Evolutionary conservation across 495 filamentous ascomycete genomes (phyloP).

Genomic region (Trichoderma orchidacearum): DNA sequence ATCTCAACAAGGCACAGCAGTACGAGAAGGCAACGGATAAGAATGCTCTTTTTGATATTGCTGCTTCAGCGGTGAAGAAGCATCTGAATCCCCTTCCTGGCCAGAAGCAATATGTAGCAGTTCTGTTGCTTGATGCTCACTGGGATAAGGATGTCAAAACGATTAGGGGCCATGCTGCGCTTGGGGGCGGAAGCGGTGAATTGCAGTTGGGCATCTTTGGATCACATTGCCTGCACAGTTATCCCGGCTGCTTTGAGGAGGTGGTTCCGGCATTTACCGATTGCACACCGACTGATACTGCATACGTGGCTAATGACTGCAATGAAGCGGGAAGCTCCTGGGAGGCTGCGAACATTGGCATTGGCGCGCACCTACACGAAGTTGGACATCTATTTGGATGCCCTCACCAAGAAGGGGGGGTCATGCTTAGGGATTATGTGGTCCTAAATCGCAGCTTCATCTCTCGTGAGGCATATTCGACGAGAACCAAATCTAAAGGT

Average conservation of each 20-base stretch:
- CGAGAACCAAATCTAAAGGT: slow-evolving; percentile 68
- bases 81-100: slow-evolving; percentile 61
- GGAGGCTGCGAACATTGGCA: slow-evolving; percentile 84
- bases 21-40: slow-evolving; percentile 49
- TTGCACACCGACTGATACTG: slow-evolving; percentile 75
- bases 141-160: slow-evolving; percentile 62
- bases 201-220: slow-evolving; percentile 81
- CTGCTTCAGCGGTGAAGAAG: slow-evolving; percentile 56
- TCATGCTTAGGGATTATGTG: slow-evolving; percentile 83
- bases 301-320: slow-evolving; percentile 68
- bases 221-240: slow-evolving; percentile 77
- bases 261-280: slow-evolving; percentile 76
- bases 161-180: slow-evolving; percentile 68
- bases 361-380: slow-evolving; percentile 85
- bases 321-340: slow-evolving; percentile 76
- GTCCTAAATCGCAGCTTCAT: slow-evolving; percentile 72
- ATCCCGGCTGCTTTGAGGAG: slow-evolving; percentile 72
- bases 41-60: slow-evolving; percentile 61
- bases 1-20: slow-evolving; percentile 72
- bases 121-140: slow-evolving; percentile 70
- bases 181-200: slow-evolving; percentile 50
- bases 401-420: slow-evolving; percentile 71
- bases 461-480: slow-evolving; percentile 65
- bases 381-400: slow-evolving; percentile 77
- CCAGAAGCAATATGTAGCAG: slow-evolving; percentile 76